Conservation (phyloP, 352 stramenopile species). For the Phytophthora syringae region DNA sequence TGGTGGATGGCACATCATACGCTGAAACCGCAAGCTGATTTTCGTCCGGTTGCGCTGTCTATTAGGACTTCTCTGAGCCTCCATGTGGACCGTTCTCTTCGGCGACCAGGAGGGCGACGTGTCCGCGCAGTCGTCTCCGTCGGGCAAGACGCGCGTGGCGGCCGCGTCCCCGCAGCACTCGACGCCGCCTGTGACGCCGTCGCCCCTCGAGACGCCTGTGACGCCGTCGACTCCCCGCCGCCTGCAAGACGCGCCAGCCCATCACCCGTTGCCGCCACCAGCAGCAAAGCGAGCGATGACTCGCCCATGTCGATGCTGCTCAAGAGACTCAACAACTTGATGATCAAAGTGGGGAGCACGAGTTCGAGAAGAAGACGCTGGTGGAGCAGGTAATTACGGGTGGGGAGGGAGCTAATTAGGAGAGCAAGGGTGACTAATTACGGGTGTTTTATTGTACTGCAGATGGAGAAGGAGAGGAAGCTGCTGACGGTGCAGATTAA, state of each 20-base stretch:
- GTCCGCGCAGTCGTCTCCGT: conserved; percentile 16
- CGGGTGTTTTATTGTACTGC: conserved; percentile 5
- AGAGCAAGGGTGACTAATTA: conserved; percentile 3
- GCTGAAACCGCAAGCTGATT: neutral
- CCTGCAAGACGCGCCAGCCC: neutral
- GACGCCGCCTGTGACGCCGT: conserved; percentile 45
- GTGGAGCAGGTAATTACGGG: conserved; percentile 56
- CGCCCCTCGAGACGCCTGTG: conserved; percentile 24
- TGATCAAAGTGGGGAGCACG: conserved; percentile 85
- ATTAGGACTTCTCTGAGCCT: too few relatives aligned
- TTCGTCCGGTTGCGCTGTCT: neutral
- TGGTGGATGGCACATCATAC: too few relatives aligned
- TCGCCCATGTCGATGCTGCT: conserved; percentile 79
- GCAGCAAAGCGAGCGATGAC: conserved; percentile 36
- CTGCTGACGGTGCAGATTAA: conserved; percentile 45
- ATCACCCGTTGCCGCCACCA: conserved; percentile 4
- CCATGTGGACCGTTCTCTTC: conserved; percentile 71
- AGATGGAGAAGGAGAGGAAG: conserved; percentile 86
- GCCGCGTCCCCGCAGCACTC: conserved; percentile 29
- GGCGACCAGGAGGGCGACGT: conserved; percentile 50
- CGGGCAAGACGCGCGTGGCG: conserved; percentile 12
- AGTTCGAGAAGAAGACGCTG: conserved; percentile 89
- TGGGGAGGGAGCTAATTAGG: neutral
- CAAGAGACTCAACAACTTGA: conserved; percentile 81
- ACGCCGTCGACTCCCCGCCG: conserved; percentile 37